Evolutionary conservation across 2,329 filamentous ascomycete genomes (phyloP), one percentile per base, ranked within the genome.

Genomic region (Paraphaeosphaeria sporulosa): DNA sequence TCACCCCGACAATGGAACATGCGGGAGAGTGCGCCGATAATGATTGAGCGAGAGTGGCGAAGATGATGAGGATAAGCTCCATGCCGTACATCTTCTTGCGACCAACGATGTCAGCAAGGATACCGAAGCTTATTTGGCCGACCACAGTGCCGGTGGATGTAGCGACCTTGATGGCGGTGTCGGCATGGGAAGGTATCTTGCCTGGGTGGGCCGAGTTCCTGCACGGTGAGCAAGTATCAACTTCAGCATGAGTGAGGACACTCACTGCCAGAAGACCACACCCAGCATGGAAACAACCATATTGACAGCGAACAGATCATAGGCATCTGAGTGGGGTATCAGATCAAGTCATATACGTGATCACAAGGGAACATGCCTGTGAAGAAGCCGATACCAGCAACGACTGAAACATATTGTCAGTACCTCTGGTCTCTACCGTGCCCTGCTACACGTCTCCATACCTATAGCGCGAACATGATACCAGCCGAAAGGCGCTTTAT

Each of bases 361-460:
- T 3, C 23, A 61, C 69, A 65, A 62, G 63, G 69, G 79, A 93
- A 94, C n/a, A 90, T 90, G 74, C 94, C 92, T n/a, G 92, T 94
- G 79, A 95, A 95, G 86, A 96, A 95, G 69, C 92, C 92, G 63
- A 94, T 89, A 70, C 92, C 92, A 32, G 91, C 91, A 23, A 94
- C 91, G 9, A 91, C 80, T 32, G 10, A 32, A 8, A 6, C 30
- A 32, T 2, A 12, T 32, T 5, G 30, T 32, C 30, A 32, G 30
- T 32, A 32, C 30, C 30, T 9, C 10, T 32, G 7, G 8, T 32
- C 6, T 32, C 6, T 32, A 32, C 30, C 30, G 30, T 32, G 30
- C 30, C 4, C 10, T 32, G 7, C 30, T 32, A 8, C 6, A 9
- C 30, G 10, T 32, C 4, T 32, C 4, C 30, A 32, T 32, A 32